phyloP scores from a whole-genome alignment of 2,329 filamentous ascomycete genomes.

The Zymoseptoria pseudotritici region DNA sequence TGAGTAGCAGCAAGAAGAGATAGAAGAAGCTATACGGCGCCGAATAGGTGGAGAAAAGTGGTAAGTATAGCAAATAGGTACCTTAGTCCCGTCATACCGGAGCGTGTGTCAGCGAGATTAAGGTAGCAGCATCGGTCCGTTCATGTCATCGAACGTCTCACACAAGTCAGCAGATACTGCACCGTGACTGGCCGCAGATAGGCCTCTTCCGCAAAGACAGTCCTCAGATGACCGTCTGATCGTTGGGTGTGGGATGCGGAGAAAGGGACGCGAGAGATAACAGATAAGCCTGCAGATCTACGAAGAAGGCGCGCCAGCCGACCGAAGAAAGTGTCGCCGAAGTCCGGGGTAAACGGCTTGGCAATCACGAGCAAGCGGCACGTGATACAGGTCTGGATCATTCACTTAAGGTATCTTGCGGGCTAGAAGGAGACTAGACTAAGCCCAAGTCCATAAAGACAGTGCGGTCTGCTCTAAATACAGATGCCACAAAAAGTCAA shows the following conservation, averaged over 20 bases:
- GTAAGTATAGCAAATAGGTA: no score
- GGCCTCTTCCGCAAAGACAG: neutral
- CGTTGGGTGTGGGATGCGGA: neutral
- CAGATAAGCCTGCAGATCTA: neutral
- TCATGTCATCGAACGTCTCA: neutral
- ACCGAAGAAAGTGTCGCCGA: neutral
- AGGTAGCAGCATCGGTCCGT: neutral
- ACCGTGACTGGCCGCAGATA: neutral
- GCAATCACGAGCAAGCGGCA: no score
- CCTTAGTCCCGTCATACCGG: no score
- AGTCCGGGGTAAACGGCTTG: no score
- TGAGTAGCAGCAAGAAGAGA: neutral
- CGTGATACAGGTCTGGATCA: no score
- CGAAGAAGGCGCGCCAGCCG: neutral
- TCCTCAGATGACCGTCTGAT: neutral
- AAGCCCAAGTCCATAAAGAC: no score
- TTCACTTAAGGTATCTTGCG: no score
- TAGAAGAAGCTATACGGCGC: neutral
- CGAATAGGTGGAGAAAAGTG: neutral
- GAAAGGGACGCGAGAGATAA: neutral
- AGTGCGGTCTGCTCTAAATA: no score
- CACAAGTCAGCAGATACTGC: neutral
- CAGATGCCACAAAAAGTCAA: no score
- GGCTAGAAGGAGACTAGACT: no score
- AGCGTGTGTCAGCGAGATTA: neutral